Conservation (phyloP, 208 protist species). For the Trypanosoma vivax region DNA sequence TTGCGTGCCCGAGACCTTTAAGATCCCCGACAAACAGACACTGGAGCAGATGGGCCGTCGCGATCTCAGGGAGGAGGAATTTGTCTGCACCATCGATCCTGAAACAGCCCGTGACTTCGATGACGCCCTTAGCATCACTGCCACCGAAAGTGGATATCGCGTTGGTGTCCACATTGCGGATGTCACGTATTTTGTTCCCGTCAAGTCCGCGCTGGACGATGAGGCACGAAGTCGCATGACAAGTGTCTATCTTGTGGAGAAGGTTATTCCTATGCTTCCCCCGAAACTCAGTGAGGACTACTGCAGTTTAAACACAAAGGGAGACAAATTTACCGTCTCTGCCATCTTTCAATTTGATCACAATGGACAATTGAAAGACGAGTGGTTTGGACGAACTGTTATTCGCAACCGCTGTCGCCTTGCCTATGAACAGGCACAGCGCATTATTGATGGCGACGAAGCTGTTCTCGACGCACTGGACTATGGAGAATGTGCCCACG, state of each 20-base stretch:
- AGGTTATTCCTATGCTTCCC: conserved; percentile 90
- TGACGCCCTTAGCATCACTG: conserved; percentile 77
- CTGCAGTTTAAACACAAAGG: conserved; percentile 80
- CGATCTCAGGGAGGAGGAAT: conserved; percentile 71
- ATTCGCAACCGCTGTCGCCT: conserved; percentile 85
- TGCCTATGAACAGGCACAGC: conserved; percentile 79
- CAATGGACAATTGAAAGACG: conserved; percentile 49
- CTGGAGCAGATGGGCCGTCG: conserved; percentile 40
- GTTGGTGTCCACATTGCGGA: conserved; percentile 95
- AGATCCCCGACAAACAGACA: conserved; percentile 31
- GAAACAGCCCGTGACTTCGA: conserved; percentile 83
- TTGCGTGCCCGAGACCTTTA: conserved; percentile 40
- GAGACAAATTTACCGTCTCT: conserved; percentile 88
- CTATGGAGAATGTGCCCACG: conserved; percentile 4
- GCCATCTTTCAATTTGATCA: conserved; percentile 74
- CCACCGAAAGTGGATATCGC: conserved; percentile 46
- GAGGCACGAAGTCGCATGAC: conserved; percentile 79
- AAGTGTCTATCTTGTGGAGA: conserved; percentile 85
- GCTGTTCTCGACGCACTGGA: conserved; percentile 24
- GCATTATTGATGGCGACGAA: conserved; percentile 50
- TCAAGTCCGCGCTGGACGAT: conserved; percentile 65
- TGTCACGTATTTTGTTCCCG: conserved; percentile 85
- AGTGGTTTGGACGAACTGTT: conserved; percentile 87
- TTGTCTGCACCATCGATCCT: conserved; percentile 86
- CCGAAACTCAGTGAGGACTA: conserved; percentile 78